Evolutionary conservation across 129 eudicot species (phyloP).

Genomic region (Rutidosis leptorrhynchoides): DNA sequence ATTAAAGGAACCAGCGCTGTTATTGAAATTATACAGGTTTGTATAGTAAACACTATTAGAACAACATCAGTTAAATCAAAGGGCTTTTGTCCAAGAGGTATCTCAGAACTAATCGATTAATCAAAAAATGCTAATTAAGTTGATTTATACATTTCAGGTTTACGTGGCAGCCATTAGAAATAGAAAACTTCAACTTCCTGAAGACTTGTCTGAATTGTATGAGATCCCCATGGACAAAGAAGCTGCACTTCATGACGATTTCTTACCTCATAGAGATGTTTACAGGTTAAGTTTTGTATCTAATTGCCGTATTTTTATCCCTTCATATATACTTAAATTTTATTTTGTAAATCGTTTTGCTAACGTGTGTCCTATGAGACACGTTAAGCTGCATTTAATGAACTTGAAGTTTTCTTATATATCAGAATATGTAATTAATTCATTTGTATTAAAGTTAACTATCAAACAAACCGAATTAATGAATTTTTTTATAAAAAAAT

Average conservation of each 20-base stretch:
- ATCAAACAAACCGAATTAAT: no score
- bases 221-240: slow-evolving; percentile 58
- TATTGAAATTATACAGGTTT: slow-evolving; percentile 63
- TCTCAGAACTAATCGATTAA: no score
- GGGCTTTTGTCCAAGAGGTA: neutral
- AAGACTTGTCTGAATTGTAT: slow-evolving; percentile 39
- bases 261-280: slow-evolving; percentile 62
- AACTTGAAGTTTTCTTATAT: no score
- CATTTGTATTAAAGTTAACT: no score
- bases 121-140: neutral
- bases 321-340: no score
- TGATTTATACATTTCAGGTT: slow-evolving; percentile 37
- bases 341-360: no score
- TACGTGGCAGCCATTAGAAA: slow-evolving; percentile 64
- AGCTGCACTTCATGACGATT: slow-evolving; percentile 41
- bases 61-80: neutral
- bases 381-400: no score
- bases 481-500: no score
- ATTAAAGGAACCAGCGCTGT: slow-evolving; percentile 53
- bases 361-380: no score
- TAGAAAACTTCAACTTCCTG: slow-evolving; percentile 57
- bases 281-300: slow-evolving; percentile 39
- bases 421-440: no score
- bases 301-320: neutral
- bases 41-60: neutral